These are phyloP conservation scores for Senna siamea DNA, from an alignment of 306 rosid species.

Conservation along the genomic window DNA sequence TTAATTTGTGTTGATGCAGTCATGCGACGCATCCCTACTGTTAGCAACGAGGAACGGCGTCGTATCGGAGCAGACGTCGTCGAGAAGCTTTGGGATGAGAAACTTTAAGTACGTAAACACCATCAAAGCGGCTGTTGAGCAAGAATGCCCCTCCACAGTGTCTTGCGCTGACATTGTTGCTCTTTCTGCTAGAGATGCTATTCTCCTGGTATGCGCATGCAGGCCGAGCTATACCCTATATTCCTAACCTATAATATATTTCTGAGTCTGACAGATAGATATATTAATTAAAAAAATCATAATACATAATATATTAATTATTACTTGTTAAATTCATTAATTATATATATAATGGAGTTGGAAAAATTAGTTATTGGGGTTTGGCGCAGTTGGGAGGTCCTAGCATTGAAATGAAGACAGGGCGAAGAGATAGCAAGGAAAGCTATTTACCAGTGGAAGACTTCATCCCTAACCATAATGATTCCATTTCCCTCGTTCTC, in stretches of 20 bases:
- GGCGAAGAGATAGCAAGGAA: slow-evolving; percentile 72
- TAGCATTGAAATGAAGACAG: slow-evolving; percentile 69
- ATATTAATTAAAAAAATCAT: too few relatives aligned
- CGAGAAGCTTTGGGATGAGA: slow-evolving; percentile 81
- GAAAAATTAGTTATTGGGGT: too few relatives aligned
- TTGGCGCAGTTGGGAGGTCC: slow-evolving; percentile 77
- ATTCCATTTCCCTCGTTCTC: slow-evolving; percentile 62
- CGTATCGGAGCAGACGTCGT: slow-evolving; percentile 64
- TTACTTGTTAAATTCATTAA: too few relatives aligned
- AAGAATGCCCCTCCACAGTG: slow-evolving; percentile 68
- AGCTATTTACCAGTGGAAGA: slow-evolving; percentile 51
- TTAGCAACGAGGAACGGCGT: slow-evolving; percentile 48
- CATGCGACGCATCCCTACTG: slow-evolving; percentile 85
- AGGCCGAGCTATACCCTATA: too few relatives aligned
- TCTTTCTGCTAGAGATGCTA: slow-evolving; percentile 85
- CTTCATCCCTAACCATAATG: slow-evolving; percentile 77
- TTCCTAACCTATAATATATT: too few relatives aligned
- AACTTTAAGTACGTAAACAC: slow-evolving; percentile 75
- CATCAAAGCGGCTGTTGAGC: slow-evolving; percentile 73
- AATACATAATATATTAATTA: too few relatives aligned
- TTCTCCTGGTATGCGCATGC: slow-evolving; percentile 79
- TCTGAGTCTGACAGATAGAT: too few relatives aligned
- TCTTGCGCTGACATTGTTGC: slow-evolving; percentile 92
- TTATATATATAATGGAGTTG: too few relatives aligned
- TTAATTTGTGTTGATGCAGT: slow-evolving; percentile 42